Conservation (phyloP, 2,329 filamentous ascomycete genomes). For the Fusarium anthophilum region DNA sequence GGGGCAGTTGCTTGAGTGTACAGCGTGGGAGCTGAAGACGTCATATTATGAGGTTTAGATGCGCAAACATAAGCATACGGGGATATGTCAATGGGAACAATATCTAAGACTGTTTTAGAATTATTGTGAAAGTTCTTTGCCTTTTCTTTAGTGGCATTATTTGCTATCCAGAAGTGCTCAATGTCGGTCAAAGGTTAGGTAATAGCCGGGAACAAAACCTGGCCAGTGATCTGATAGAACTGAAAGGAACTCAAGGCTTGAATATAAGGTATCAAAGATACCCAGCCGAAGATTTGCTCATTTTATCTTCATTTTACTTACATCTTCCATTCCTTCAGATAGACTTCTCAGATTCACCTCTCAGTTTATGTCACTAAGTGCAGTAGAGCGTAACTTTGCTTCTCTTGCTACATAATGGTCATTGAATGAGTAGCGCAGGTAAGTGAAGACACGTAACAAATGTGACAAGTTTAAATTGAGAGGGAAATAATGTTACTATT, state of each 20-base stretch:
- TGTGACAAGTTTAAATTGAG: too few relatives aligned
- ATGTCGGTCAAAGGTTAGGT: rapidly evolving
- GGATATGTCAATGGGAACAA: rapidly evolving
- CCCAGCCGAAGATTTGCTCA: neutral
- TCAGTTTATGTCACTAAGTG: rapidly evolving
- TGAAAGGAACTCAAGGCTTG: rapidly evolving
- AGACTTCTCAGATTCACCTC: rapidly evolving
- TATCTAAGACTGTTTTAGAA: neutral
- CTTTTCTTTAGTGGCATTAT: too few relatives aligned
- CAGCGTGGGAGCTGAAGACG: neutral
- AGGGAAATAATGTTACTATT: too few relatives aligned
- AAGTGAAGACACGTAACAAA: neutral
- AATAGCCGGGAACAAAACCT: neutral
- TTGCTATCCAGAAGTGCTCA: rapidly evolving
- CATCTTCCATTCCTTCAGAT: rapidly evolving
- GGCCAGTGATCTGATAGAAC: rapidly evolving
- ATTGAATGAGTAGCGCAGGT: neutral
- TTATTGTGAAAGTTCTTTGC: neutral
- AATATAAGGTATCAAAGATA: rapidly evolving
- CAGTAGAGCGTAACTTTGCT: rapidly evolving
- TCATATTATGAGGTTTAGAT: neutral
- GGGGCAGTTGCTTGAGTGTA: neutral
- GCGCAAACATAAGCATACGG: rapidly evolving
- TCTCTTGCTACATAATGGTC: rapidly evolving
- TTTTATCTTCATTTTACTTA: rapidly evolving